phyloP scores from a whole-genome alignment of 768 basidiomycete genomes.

The Phaffia australis region DNA sequence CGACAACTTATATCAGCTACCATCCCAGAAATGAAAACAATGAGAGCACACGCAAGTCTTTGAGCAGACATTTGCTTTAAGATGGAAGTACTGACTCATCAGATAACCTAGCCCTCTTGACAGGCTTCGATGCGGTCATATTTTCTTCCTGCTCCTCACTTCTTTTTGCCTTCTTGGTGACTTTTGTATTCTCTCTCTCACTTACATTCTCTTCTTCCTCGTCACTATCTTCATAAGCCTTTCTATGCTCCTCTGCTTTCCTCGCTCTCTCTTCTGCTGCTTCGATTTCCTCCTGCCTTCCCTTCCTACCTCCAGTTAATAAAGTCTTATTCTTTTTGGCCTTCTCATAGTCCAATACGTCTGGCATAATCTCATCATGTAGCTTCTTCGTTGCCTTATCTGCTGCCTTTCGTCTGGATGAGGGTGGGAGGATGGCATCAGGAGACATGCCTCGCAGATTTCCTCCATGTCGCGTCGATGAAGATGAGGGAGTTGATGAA shows the following conservation, averaged over 20 bases:
- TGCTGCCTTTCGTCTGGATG: conserved; percentile 45
- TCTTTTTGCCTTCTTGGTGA: conserved; percentile 6
- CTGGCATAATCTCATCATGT: conserved; percentile 59
- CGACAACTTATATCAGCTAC: no score
- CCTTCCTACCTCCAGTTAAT: conserved; percentile 22
- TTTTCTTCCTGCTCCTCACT: background rate
- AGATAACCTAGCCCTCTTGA: conserved; percentile 10
- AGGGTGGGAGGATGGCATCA: conserved; percentile 17
- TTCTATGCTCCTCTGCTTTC: conserved; percentile 17
- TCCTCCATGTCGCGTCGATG: background rate
- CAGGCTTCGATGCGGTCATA: background rate
- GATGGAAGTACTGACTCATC: no score
- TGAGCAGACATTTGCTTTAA: no score
- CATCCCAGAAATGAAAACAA: no score
- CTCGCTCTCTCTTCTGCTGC: conserved; percentile 22
- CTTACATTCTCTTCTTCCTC: conserved; percentile 11
- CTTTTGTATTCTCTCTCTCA: background rate
- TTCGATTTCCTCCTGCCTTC: conserved; percentile 18
- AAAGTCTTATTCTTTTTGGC: conserved; percentile 45
- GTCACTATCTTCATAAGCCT: background rate
- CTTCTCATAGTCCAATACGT: conserved; percentile 57
- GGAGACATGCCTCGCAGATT: conserved; percentile 1
- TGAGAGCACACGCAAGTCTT: no score
- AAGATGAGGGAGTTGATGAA: background rate
- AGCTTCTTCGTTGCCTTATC: conserved; percentile 46